Conservation (phyloP, 2,329 filamentous ascomycete species). For the Apiospora malaysiana region DNA sequence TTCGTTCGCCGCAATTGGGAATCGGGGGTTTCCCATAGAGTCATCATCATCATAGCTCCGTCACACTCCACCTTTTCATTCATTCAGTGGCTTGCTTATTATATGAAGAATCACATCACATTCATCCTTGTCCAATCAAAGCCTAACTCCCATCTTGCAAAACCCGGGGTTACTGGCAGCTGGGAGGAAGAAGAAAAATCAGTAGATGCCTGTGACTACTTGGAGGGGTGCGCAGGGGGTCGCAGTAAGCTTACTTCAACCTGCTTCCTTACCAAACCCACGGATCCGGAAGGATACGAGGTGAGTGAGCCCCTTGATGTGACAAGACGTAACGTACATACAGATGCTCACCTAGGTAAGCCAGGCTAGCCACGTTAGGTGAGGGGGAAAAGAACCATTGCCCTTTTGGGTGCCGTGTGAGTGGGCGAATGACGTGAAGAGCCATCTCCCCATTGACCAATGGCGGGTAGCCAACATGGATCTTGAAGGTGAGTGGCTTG, state of each 20-base stretch:
- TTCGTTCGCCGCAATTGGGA: neutral
- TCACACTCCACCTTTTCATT: neutral
- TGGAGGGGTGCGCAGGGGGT: neutral
- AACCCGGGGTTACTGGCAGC: neutral
- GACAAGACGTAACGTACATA: neutral
- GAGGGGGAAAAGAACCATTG: neutral
- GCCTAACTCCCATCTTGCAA: neutral
- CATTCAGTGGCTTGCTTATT: slow-evolving; percentile 8
- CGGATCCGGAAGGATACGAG: slow-evolving; percentile 8
- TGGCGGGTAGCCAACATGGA: slow-evolving; percentile 8
- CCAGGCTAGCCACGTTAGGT: neutral
- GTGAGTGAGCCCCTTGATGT: neutral
- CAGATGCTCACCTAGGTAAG: slow-evolving; percentile 10
- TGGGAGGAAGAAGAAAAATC: neutral
- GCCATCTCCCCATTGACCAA: neutral
- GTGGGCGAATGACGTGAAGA: neutral
- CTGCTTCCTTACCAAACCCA: slow-evolving; percentile 12
- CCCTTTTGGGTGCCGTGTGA: neutral
- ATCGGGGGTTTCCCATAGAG: neutral
- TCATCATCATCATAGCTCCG: slow-evolving; percentile 10
- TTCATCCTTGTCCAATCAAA: neutral
- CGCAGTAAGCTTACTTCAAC: neutral
- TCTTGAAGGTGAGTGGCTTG: slow-evolving; percentile 3
- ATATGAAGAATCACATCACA: slow-evolving; percentile 7
- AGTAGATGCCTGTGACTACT: slow-evolving; percentile 1